Percentiles rank a stretch among this genome's conserved stretches.
These are phyloP conservation scores for Fusarium abutilonis DNA, from an alignment of 2,329 filamentous ascomycete genomes.

Conservation along the genomic window DNA sequence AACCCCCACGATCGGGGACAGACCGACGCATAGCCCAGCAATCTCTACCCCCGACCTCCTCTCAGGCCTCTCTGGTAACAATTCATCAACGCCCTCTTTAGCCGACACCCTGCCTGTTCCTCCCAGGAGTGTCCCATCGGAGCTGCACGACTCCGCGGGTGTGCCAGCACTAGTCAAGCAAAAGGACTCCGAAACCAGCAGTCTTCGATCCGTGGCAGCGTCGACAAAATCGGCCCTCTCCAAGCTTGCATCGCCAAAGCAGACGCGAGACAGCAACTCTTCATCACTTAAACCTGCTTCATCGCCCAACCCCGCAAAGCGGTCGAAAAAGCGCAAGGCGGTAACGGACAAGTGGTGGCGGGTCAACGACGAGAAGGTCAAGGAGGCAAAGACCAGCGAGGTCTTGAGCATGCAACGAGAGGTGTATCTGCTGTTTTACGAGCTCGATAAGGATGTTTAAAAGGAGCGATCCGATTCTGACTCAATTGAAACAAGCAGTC, in stretches of 20 bases:
- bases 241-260: constrained; percentile 55
- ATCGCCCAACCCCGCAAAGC: constrained; percentile 44
- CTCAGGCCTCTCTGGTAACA: constrained; percentile 50
- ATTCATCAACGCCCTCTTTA: constrained; percentile 52
- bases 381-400: constrained; percentile 91
- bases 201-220: constrained; percentile 65
- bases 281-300: constrained; percentile 36
- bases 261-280: constrained; percentile 38
- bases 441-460: constrained; percentile 69
- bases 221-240: constrained; percentile 66
- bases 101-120: constrained; percentile 46
- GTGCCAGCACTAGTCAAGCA: constrained; percentile 48
- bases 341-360: constrained; percentile 87
- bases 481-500: background rate
- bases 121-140: constrained; percentile 49
- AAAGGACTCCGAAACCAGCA: constrained; percentile 61
- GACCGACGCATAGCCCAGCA: constrained; percentile 54
- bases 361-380: constrained; percentile 96
- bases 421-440: constrained; percentile 96
- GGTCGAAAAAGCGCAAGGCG: constrained; percentile 65
- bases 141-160: constrained; percentile 42
- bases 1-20: constrained; percentile 58
- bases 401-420: constrained; percentile 94
- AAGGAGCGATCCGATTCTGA: background rate
- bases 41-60: constrained; percentile 61